Evolutionary conservation across 2,329 filamentous ascomycete genomes (phyloP).

Genomic region (Bimuria novae-zelandiae): DNA sequence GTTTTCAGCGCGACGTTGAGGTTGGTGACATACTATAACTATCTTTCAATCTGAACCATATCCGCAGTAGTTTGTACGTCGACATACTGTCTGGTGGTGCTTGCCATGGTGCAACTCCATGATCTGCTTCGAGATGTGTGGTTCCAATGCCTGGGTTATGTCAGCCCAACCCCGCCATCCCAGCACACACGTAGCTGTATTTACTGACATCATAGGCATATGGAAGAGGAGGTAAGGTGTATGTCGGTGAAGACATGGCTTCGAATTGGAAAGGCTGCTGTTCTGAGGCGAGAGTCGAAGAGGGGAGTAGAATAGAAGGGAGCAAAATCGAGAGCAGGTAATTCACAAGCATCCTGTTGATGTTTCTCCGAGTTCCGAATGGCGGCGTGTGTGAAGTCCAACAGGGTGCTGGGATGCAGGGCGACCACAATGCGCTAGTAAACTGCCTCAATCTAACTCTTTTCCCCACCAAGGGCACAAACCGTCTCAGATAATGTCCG

Average conservation of each 20-base stretch:
- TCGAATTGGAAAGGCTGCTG: constrained; percentile 43
- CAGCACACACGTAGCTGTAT: background rate
- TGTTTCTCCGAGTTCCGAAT: background rate
- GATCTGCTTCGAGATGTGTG: constrained; percentile 75
- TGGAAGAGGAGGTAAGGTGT: constrained; percentile 67
- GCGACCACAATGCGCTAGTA: constrained; percentile 1
- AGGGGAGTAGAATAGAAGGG: constrained; percentile 18
- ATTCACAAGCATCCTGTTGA: constrained; percentile 32
- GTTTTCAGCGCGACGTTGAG: constrained; percentile 69
- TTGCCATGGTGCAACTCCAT: constrained; percentile 82
- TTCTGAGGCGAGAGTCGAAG: constrained; percentile 27
- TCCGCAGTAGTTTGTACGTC: no score
- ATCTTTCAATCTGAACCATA: no score
- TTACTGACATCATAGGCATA: constrained; percentile 71
- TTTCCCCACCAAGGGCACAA: constrained; percentile 4
- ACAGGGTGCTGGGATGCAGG: constrained; percentile 38
- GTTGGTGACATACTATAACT: constrained; percentile 69
- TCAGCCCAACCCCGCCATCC: constrained; percentile 14
- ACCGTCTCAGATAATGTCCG: background rate
- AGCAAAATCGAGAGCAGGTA: constrained; percentile 18
- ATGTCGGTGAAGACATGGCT: constrained; percentile 50
- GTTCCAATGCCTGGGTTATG: constrained; percentile 66
- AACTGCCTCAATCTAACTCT: constrained; percentile 39
- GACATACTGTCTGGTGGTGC: constrained; percentile 69
- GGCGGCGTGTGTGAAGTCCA: constrained; percentile 26